Conservation (phyloP, 129 eudicot species). For the Erigeron canadensis region DNA sequence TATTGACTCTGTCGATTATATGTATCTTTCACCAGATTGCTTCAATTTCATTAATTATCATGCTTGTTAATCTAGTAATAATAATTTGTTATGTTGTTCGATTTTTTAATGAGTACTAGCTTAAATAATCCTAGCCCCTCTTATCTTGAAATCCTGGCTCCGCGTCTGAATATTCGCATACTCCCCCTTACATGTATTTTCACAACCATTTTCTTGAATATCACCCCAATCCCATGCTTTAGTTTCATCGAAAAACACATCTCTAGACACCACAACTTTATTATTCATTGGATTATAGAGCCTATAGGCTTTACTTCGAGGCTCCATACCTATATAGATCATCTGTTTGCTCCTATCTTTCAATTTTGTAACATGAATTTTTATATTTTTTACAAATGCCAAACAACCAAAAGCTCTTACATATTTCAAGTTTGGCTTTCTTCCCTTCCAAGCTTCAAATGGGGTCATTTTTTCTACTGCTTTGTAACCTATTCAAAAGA, state of each 20-base stretch:
- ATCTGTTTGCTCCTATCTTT: not conserved
- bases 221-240: slow-evolving; percentile 6
- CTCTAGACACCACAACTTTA: not conserved
- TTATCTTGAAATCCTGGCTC: too few species aligned
- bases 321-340: not conserved
- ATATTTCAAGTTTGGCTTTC: not conserved
- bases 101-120: too few species aligned
- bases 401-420: not conserved
- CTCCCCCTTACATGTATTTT: too few species aligned
- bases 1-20: too few species aligned
- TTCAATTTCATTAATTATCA: too few species aligned
- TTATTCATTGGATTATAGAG: not conserved
- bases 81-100: too few species aligned
- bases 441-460: not conserved
- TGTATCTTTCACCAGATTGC: too few species aligned
- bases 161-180: too few species aligned
- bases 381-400: not conserved
- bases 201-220: too few species aligned
- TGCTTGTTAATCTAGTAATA: too few species aligned
- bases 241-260: not conserved
- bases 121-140: too few species aligned
- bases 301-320: not conserved
- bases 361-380: not conserved
- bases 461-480: not conserved
- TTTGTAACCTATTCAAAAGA: not conserved